Evolutionary conservation across 176 grass and related monocot species (phyloP).

Genomic region (Leersia perrieri): DNA sequence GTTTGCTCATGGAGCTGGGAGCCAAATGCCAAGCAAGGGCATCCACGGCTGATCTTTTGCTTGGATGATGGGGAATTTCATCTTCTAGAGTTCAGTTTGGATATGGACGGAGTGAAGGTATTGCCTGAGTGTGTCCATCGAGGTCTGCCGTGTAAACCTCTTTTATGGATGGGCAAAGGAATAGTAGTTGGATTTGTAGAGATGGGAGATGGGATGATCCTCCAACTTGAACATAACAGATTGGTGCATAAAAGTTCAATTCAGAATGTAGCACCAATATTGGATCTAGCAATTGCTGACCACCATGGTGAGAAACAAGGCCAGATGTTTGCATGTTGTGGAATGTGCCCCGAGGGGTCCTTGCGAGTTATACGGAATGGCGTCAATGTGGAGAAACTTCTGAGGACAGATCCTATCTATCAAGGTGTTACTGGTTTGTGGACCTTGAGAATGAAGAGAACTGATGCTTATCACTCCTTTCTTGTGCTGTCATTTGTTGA

Average conservation of each 20-base stretch:
- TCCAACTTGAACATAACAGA: conserved; percentile 65
- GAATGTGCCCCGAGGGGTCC: conserved; percentile 95
- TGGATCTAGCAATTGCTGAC: conserved; percentile 88
- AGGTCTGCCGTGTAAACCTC: conserved; percentile 60
- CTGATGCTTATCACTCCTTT: conserved; percentile 90
- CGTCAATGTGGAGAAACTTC: conserved; percentile 92
- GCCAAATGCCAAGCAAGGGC: conserved; percentile 49
- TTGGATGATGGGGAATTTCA: conserved; percentile 82
- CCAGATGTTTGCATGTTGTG: conserved; percentile 95
- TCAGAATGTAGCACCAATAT: conserved; percentile 93
- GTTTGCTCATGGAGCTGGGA: conserved; percentile 97
- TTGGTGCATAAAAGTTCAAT: conserved; percentile 76
- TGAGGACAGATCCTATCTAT: conserved; percentile 79
- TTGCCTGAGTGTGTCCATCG: conserved; percentile 67
- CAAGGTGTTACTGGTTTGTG: conserved; percentile 87
- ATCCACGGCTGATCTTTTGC: conserved; percentile 77
- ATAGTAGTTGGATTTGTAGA: conserved; percentile 83
- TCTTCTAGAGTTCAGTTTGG: conserved; percentile 73
- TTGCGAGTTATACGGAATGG: conserved; percentile 82
- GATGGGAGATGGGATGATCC: conserved; percentile 94
- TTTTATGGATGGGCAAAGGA: conserved; percentile 74
- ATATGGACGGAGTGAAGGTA: conserved; percentile 57
- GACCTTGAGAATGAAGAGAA: conserved; percentile 89
- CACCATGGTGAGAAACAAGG: conserved; percentile 92
- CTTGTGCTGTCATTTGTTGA: conserved; percentile 97